Percentiles rank a stretch among this genome's conserved stretches.
Evolutionary conservation across 2,329 filamentous ascomycete genomes (phyloP).

Genomic region (Penicillium sp.): DNA sequence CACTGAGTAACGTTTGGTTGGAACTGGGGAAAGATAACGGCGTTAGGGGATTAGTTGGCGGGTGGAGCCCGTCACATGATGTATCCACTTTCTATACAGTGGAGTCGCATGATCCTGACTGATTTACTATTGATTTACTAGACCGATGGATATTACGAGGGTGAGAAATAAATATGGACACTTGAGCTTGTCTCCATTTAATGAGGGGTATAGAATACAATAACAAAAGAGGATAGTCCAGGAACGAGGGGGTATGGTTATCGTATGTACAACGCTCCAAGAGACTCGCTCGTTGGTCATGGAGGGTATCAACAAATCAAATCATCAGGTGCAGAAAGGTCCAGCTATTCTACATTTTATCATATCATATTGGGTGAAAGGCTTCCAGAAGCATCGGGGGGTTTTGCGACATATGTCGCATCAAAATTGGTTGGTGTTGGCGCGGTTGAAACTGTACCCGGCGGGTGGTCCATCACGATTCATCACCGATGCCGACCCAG

Average conservation of each 20-base stretch:
- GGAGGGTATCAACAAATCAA: constrained; percentile 19
- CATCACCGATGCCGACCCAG: constrained; percentile 27
- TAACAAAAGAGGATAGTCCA: no score
- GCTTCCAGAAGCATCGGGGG: not conserved
- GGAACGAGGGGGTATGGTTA: not conserved
- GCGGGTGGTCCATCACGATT: constrained; percentile 24
- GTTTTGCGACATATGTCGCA: not conserved
- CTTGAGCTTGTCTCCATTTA: no score
- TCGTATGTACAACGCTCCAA: constrained; percentile 20
- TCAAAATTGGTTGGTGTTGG: constrained; percentile 27
- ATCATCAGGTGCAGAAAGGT: constrained; percentile 31
- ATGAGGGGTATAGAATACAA: no score
- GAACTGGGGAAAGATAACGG: constrained; percentile 14
- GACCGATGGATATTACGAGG: not conserved
- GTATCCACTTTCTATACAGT: not conserved
- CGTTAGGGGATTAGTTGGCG: not conserved
- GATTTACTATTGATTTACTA: not conserved
- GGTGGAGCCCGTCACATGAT: not conserved
- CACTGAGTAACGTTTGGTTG: not conserved
- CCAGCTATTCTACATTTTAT: constrained; percentile 32
- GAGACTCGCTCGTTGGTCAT: constrained; percentile 21
- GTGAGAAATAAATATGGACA: no score
- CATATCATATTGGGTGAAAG: constrained; percentile 19
- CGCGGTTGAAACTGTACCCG: constrained; percentile 27
- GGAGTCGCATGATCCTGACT: not conserved